A percentile compares a stretch with the other conserved stretches of the same genome.
These are phyloP conservation scores for Russula earlei DNA, from an alignment of 768 basidiomycete genomes.

Conservation along the genomic window DNA sequence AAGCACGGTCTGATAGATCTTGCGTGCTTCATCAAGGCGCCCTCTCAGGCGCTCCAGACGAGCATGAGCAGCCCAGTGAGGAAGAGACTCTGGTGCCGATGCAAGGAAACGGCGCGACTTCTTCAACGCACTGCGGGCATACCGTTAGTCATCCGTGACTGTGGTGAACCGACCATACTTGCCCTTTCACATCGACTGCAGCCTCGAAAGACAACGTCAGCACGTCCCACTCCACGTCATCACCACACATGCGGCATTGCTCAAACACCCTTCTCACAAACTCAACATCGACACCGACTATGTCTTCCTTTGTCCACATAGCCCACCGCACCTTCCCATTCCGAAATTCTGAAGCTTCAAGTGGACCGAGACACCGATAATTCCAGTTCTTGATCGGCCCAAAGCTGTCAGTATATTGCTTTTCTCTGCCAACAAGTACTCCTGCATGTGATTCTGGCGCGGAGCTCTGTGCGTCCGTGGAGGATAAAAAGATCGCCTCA, in stretches of 20 bases:
- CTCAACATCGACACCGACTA: constrained; percentile 38
- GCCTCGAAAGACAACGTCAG: constrained; percentile 62
- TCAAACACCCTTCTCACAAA: constrained; percentile 51
- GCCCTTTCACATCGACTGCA: constrained; percentile 50
- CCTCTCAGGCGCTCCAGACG: constrained; percentile 61
- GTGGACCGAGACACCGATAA: constrained; percentile 39
- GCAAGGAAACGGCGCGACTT: constrained; percentile 58
- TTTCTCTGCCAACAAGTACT: constrained; percentile 55
- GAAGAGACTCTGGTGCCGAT: constrained; percentile 42
- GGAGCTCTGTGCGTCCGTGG: constrained; percentile 26
- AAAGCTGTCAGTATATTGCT: constrained; percentile 49
- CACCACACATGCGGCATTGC: constrained; percentile 39
- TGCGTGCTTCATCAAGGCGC: constrained; percentile 58
- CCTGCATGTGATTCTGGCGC: constrained; percentile 57
- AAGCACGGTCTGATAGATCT: constrained; percentile 65
- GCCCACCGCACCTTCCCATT: constrained; percentile 31
- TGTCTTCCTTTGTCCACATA: constrained; percentile 41
- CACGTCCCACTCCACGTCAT: constrained; percentile 55
- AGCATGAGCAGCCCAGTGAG: constrained; percentile 70
- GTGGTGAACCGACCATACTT: constrained; percentile 15
- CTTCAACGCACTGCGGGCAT: constrained; percentile 47
- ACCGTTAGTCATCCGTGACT: neutral
- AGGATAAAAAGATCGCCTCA: constrained; percentile 42
- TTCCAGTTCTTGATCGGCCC: constrained; percentile 65
- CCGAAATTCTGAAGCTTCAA: constrained; percentile 36